Conservation (phyloP, 1,284 basidiomycete genomes). For the Naganishia albida region DNA sequence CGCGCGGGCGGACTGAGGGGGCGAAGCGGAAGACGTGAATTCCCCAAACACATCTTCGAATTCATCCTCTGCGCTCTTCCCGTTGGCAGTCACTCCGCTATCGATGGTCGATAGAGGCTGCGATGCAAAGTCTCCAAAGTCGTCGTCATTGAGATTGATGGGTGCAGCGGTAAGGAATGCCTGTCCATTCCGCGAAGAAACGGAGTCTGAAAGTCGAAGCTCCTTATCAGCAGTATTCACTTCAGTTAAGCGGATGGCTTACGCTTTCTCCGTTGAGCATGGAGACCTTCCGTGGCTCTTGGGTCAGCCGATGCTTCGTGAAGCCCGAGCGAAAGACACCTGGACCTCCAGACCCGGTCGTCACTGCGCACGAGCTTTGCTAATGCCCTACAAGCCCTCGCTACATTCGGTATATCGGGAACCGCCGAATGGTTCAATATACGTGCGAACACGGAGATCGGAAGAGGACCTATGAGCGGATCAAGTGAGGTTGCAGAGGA, state of each 20-base stretch:
- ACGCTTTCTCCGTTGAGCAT: neutral
- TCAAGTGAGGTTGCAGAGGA: neutral
- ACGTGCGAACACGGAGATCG: constrained; percentile 8
- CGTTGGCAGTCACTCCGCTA: constrained; percentile 35
- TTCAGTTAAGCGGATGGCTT: neutral
- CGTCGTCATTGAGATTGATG: constrained; percentile 39
- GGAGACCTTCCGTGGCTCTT: neutral
- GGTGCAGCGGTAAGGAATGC: neutral
- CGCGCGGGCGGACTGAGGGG: constrained; percentile 46
- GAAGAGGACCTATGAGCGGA: constrained; percentile 22
- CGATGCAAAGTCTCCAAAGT: constrained; percentile 49
- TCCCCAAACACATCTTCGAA: constrained; percentile 88
- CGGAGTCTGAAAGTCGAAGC: constrained; percentile 58
- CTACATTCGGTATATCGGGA: constrained; percentile 28
- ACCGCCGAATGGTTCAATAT: constrained; percentile 22
- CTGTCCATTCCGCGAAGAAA: constrained; percentile 15
- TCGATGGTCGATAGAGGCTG: constrained; percentile 36
- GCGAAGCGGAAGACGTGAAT: constrained; percentile 57
- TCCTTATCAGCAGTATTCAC: neutral
- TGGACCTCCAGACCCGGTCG: constrained; percentile 29
- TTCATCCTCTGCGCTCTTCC: constrained; percentile 54
- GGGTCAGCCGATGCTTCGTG: neutral
- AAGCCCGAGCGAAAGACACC: constrained; percentile 12
- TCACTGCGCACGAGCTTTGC: constrained; percentile 23
- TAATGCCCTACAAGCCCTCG: constrained; percentile 19